Evolutionary conservation across 116 monocot genomes (phyloP).

Genomic region (Dioscorea cayenensis): DNA sequence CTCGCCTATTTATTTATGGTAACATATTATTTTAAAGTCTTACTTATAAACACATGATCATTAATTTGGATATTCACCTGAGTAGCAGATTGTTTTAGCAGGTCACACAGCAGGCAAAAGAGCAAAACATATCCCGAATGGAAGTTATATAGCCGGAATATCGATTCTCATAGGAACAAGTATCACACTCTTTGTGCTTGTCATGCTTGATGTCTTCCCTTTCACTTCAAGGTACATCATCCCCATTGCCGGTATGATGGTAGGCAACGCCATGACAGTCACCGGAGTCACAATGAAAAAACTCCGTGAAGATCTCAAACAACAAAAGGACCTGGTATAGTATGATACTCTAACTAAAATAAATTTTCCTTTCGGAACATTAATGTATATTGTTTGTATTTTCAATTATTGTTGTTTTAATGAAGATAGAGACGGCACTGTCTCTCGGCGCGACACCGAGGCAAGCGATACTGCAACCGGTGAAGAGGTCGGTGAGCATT

Average conservation of each 20-base stretch:
- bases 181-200: not conserved
- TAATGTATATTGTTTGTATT: not conserved
- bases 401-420: not conserved
- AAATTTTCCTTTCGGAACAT: no score
- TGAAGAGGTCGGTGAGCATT: not conserved
- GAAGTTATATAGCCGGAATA: not conserved
- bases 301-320: not conserved
- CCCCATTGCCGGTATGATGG: not conserved
- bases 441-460: not conserved
- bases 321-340: not conserved
- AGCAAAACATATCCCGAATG: not conserved
- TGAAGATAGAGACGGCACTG: not conserved
- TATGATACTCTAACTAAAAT: no score
- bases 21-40: not conserved
- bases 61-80: no score
- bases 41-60: no score
- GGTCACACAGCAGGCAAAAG: not conserved
- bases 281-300: not conserved
- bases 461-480: not conserved
- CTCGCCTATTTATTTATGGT: slow-evolving; percentile 94
- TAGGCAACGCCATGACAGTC: not conserved
- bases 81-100: not conserved
- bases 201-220: not conserved
- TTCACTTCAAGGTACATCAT: not conserved
- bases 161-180: not conserved